Conservation (phyloP, 148 eudicot genomes). For the Chenopodium suecicum region DNA sequence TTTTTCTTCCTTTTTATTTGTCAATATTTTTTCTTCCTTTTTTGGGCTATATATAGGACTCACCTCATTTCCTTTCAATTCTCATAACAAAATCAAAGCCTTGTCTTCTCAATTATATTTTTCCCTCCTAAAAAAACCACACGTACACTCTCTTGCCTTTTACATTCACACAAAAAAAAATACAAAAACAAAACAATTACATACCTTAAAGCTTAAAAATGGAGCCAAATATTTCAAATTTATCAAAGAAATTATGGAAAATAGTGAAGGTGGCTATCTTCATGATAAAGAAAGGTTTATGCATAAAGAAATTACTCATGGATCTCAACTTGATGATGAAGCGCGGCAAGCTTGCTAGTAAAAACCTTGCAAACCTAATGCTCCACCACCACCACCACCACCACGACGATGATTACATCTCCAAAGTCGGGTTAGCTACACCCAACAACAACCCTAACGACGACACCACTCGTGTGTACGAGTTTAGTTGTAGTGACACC, state of each 20-base stretch:
- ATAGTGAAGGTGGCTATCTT: conserved; percentile 38
- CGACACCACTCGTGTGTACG: conserved; percentile 42
- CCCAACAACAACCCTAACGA: not conserved
- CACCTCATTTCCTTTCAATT: not conserved
- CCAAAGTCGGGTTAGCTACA: not conserved
- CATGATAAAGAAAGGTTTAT: conserved; percentile 62
- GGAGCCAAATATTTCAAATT: conserved; percentile 43
- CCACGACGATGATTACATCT: conserved; percentile 8
- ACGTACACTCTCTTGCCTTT: not conserved
- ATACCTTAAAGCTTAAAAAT: conserved; percentile 20
- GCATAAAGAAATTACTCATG: conserved; percentile 43
- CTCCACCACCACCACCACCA: conserved; percentile 29
- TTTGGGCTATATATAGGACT: conserved; percentile 10
- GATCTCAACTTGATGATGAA: conserved; percentile 57
- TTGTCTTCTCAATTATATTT: not conserved
- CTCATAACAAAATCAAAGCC: conserved; percentile 17
- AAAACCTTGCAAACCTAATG: conserved; percentile 51
- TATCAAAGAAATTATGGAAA: conserved; percentile 49
- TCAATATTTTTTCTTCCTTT: too few relatives aligned
- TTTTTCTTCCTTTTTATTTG: not conserved
- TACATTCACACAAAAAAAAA: not conserved
- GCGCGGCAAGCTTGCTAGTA: conserved; percentile 59
- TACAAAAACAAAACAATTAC: not conserved
- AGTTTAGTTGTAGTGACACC: conserved; percentile 79
- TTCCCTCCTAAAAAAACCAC: not conserved